Evolutionary conservation across 805 yeast species (phyloP), one percentile per base, ranked within the genome.

Genomic region (Candida ficus): DNA sequence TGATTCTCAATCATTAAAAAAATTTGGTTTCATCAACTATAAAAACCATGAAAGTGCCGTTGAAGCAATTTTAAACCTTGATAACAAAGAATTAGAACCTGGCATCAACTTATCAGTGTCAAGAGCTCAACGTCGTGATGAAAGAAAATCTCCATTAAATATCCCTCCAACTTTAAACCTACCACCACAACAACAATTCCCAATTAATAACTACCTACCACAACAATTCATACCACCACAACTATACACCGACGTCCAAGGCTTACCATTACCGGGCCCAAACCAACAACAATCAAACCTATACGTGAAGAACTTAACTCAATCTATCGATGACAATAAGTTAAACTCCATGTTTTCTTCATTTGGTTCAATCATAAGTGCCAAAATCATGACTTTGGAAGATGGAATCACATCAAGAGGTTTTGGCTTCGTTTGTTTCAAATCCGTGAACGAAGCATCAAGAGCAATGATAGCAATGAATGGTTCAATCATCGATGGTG

Each of bases 361-460:
- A 31, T 76, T 57, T 53, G 83, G 83, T n/a, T 54, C 57, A 21
- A 71, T 77, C 22, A 63, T 71, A 11, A 66, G 73, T 35, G 75
- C 78, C 18, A 73, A 71, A 45, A 63, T 78, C 13, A 75, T 77
- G 71, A 71, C 76, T 7, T 23, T 58, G 1, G 56, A 51, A 19
- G 47, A 46, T 12, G 56, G 56, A 2, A 6, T 33, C 3, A 67
- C 67, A 44, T 76, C 89, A 19, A 72, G 79, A 56, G 89, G 91
- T 21, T 84, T 78, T 57, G 93, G 91, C 35, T 84, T 84, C 64
- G 85, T 84, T 35, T 83, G 87, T 58, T 85, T 69, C 56, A 76
- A 75, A 53, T 61, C 63, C 35, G 77, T 80, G 41, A 68, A 71
- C 32, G 73, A 78, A 47, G 90, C 93, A 13, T 73, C 75, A 39